Evolutionary conservation across 441 rosid species (phyloP).

Genomic region (Eutrema salsugineum): DNA sequence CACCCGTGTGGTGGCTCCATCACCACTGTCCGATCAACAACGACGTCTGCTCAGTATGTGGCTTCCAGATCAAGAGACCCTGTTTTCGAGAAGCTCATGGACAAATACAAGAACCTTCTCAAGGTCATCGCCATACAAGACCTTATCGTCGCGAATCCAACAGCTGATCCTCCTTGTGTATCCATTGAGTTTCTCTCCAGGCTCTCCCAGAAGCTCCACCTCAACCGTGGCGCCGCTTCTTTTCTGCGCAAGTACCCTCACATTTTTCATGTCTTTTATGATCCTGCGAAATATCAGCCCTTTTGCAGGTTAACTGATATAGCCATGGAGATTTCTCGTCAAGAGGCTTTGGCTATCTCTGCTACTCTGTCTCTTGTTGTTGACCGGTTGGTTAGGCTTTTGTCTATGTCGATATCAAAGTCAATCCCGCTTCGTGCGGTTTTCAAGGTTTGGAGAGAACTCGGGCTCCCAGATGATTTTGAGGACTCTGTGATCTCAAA

Average conservation of each 20-base stretch:
- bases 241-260: slow-evolving; percentile 77
- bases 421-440: slow-evolving; percentile 78
- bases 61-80: slow-evolving; percentile 74
- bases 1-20: slow-evolving; percentile 18
- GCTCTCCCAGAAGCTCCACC: slow-evolving; percentile 81
- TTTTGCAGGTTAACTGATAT: slow-evolving; percentile 57
- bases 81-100: slow-evolving; percentile 81
- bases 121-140: slow-evolving; percentile 77
- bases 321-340: slow-evolving; percentile 49
- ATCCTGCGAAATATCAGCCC: slow-evolving; percentile 51
- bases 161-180: slow-evolving; percentile 47
- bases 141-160: slow-evolving; percentile 63
- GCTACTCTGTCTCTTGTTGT: slow-evolving; percentile 47
- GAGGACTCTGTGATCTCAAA: slow-evolving; percentile 71
- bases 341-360: slow-evolving; percentile 53
- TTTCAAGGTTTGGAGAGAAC: slow-evolving; percentile 94
- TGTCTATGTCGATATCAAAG: slow-evolving; percentile 61
- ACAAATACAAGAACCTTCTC: slow-evolving; percentile 72
- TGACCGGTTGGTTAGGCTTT: slow-evolving; percentile 55
- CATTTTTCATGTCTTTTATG: slow-evolving; percentile 60
- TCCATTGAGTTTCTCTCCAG: slow-evolving; percentile 75
- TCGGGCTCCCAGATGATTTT: slow-evolving; percentile 88
- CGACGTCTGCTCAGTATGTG: slow-evolving; percentile 71
- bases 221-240: slow-evolving; percentile 74
- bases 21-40: slow-evolving; percentile 39